phyloP scores from a whole-genome alignment of 345 rosid species.

The Boechera divaricarpa region DNA sequence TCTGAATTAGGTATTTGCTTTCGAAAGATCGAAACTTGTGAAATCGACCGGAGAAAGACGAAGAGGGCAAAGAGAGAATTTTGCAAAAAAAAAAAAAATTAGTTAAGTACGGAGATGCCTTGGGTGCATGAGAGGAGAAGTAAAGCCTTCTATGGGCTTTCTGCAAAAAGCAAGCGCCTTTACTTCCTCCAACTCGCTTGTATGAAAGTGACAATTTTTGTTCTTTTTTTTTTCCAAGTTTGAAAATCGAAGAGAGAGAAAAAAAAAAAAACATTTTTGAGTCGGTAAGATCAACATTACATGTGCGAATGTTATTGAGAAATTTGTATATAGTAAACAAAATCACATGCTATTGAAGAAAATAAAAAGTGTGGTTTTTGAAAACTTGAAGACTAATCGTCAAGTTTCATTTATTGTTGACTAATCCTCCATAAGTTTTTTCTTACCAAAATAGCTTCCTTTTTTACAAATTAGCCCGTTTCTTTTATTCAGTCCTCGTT shows the following conservation, averaged over 20 bases:
- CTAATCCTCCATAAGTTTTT: background rate
- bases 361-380: background rate
- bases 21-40: constrained; percentile 1
- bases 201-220: background rate
- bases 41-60: constrained; percentile 17
- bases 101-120: background rate
- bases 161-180: background rate
- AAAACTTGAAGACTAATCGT: background rate
- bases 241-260: constrained; percentile 4
- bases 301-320: background rate
- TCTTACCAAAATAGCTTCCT: constrained; percentile 4
- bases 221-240: background rate
- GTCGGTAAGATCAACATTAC: background rate
- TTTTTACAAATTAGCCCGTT: constrained; percentile 6
- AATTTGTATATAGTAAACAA: too few relatives aligned
- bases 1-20: background rate
- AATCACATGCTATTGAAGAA: background rate
- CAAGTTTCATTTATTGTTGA: background rate
- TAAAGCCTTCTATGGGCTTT: background rate
- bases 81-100: background rate
- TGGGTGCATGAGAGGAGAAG: constrained; percentile 36
- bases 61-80: constrained; percentile 10
- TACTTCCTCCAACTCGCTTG: background rate
- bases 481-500: background rate
- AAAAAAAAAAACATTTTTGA: background rate